These are phyloP conservation scores for Leishmania braziliensis DNA, from an alignment of 208 protist species.

Conservation along the genomic window DNA sequence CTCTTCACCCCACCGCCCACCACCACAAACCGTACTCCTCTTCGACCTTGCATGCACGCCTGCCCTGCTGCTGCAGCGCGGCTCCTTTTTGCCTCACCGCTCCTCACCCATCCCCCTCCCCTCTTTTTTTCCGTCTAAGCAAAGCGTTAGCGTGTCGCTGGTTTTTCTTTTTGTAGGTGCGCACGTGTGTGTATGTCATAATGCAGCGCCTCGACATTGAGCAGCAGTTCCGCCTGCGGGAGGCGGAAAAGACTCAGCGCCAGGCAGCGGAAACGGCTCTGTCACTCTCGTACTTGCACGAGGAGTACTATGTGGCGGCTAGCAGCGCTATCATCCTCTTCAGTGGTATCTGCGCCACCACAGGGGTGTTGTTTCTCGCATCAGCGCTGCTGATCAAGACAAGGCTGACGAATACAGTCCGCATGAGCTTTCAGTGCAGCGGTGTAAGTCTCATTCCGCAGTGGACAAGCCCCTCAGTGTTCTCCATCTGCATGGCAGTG, in stretches of 20 bases:
- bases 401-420: slow-evolving; percentile 3
- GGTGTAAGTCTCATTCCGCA: slow-evolving; percentile 17
- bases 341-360: slow-evolving; percentile 11
- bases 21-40: not conserved
- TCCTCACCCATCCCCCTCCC: not conserved
- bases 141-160: not conserved
- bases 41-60: not conserved
- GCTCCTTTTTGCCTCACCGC: not conserved
- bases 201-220: slow-evolving; percentile 46
- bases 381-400: slow-evolving; percentile 13
- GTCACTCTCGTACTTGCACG: slow-evolving; percentile 23
- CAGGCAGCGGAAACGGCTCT: slow-evolving; percentile 14
- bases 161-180: not conserved
- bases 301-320: slow-evolving; percentile 13
- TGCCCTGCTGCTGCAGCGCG: not conserved
- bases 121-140: not conserved
- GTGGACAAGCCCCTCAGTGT: slow-evolving; percentile 5
- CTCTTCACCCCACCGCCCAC: not conserved
- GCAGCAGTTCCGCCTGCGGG: slow-evolving; percentile 42
- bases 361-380: slow-evolving; percentile 6
- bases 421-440: slow-evolving; percentile 15
- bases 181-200: not conserved
- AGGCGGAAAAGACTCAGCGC: slow-evolving; percentile 17
- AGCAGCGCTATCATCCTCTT: slow-evolving; percentile 15
- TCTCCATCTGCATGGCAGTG: slow-evolving; percentile 18